Percentiles rank a stretch among this genome's conserved stretches.
Evolutionary conservation across 257 asterid genomes (phyloP).

Genomic region (Fraxinus excelsior): DNA sequence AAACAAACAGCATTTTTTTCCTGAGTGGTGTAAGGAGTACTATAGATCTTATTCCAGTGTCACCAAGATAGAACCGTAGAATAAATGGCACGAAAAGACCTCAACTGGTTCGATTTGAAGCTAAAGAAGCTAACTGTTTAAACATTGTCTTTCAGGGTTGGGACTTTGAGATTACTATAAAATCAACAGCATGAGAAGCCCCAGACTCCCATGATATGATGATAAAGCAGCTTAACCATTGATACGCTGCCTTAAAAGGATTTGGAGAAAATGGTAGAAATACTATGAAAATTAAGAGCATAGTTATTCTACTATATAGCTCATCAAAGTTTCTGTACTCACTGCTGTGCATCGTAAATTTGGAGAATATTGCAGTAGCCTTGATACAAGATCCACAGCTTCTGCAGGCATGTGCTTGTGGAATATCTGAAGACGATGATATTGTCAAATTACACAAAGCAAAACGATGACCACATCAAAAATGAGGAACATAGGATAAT

Average conservation of each 20-base stretch:
- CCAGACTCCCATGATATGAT: neutral
- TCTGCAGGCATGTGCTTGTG: constrained; percentile 76
- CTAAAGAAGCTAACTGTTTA: neutral
- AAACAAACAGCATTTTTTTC: no score
- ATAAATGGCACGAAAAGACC: neutral
- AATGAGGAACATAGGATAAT: neutral
- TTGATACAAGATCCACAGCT: constrained; percentile 72
- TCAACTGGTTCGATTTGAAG: neutral
- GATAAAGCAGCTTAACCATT: neutral
- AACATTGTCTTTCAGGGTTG: neutral
- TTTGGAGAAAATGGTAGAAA: neutral
- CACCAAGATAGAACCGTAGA: neutral
- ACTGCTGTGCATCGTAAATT: constrained; percentile 69
- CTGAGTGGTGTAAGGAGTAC: no score
- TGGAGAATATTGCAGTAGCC: constrained; percentile 76
- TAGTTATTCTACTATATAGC: neutral
- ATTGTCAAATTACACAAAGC: constrained; percentile 16
- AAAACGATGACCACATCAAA: neutral
- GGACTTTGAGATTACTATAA: neutral
- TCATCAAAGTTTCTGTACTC: constrained; percentile 30
- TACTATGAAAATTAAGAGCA: neutral
- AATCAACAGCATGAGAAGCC: neutral
- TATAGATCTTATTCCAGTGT: neutral
- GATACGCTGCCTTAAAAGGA: no score
- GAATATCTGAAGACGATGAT: constrained; percentile 47